Base-by-base conservation (phyloP, 2,329 filamentous ascomycete genomes). In the Colletotrichum echinochloae region DNA sequence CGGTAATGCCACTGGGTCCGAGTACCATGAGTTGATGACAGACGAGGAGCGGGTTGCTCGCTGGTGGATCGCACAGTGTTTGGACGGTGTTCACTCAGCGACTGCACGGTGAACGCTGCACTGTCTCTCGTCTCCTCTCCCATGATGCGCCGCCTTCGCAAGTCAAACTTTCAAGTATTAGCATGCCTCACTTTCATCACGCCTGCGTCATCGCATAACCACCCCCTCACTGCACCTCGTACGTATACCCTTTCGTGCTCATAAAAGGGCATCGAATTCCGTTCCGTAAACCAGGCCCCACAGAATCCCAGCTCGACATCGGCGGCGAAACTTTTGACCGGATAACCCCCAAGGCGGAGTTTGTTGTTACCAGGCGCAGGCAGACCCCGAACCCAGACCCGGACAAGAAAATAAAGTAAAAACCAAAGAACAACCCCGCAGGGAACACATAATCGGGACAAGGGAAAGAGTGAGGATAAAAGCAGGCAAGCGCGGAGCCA, bases 121-220 rank as follows among this genome's bases (percentile, higher is more conserved):
- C 65, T 65, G 65, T 65, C 23, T 14, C 18, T 2, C 12, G 12
- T 20, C 20, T 49, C 59, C 33, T 33, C 59, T 39, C 35, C 59
- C 55, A 37, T 49, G 67, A 70, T 52, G 56, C 33, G 33, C 57
- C 33, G 33, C 57, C 46, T 46, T 44, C 35, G 48, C 57, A 48
- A 16, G 35, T 28, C 60, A 70, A 71, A 71, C 65, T 65, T 65
- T 70, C 49, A 60, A 60, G n/a, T n/a, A n/a, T 9, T 35, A 55
- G 26, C 28, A 48, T 68, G 30, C 57, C 60, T 55, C 61, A 51
- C 57, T 39, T 54, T 52, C 66, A 60, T 70, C 69, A 65, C 60
- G 30, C 30, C 57, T 71, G 66, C 69, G 69, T 71, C 69, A 71
- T 70, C 66, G 60, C 33, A 48, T 20, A 35, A 48, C 30, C 44